Evolutionary conservation across 2,329 filamentous ascomycete species (phyloP), one percentile per base, ranked within the genome.

Genomic region (Microdochium bolleyi): DNA sequence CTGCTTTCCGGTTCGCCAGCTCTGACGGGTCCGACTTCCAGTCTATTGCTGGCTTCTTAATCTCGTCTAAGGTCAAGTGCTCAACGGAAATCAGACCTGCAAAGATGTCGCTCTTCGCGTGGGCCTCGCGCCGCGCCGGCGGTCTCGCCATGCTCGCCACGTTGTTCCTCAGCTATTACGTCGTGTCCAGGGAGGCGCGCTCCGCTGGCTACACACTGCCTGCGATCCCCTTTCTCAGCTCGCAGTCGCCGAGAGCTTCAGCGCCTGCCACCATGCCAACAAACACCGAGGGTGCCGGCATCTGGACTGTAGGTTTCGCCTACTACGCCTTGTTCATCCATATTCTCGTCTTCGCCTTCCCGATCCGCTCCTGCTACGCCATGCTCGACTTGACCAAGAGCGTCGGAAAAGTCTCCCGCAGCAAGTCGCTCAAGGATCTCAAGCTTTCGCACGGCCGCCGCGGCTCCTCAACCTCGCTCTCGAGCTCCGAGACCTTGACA

Each of bases 241-340:
- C 72, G 70, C 78, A 81, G 46, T 75, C 83, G 56, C 74, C 73
- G 14, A 70, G 68, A 53, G 79, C 82, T 64, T 69, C 73, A 22
- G 59, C 66, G 25, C 61, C 61, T 50, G 57, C 66, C 57, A 62
- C 68, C 48, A 62, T 67, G 11, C 63, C 66, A 14, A 58, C 62
- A 2, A 30, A 25, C 24, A 57, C 64, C 3, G 60, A 68, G 37
- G 75, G 76, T 25, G 74, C 70, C 38, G 76, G 78, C 30, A 61
- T 74, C 49, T 80, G 71, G 72, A 79, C 78, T 14, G 64, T 73
- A 49, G 30, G 81, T 27, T 86, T 85, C 61, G 76, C 83, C 50
- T 83, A 81, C 61, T 89, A 88, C 67, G 82, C 79, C 51, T 70
- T 88, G 19, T 64, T 85, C 32, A 78, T 88, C 53, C 85, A 89